A percentile compares a stretch with the other conserved stretches of the same genome.
Evolutionary conservation across 768 basidiomycete genomes (phyloP).

Genomic region (Kwoniella sp.): DNA sequence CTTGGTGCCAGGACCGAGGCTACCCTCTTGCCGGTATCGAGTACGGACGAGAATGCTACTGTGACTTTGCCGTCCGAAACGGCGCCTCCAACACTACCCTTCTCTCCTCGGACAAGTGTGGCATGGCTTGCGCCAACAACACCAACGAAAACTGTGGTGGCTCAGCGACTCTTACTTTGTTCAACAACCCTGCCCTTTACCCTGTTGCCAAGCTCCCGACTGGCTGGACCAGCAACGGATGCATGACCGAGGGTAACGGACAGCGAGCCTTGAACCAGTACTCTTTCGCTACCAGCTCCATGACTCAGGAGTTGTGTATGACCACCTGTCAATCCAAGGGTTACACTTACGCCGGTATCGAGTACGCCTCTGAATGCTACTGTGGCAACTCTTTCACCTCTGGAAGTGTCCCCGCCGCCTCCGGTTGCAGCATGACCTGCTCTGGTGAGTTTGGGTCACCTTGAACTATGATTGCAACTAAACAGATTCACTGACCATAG

Average conservation of each 20-base stretch:
- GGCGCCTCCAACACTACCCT: conserved; percentile 52
- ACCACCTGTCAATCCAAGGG: conserved; percentile 62
- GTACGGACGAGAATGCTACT: conserved; percentile 53
- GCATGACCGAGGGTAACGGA: conserved; percentile 37
- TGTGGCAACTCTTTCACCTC: conserved; percentile 72
- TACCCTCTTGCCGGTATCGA: conserved; percentile 52
- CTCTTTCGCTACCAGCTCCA: conserved; percentile 55
- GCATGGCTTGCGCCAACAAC: conserved; percentile 43
- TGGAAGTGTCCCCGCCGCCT: conserved; percentile 60
- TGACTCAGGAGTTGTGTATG: conserved; percentile 70
- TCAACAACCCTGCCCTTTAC: conserved; percentile 46
- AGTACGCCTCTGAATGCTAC: conserved; percentile 60
- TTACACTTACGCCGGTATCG: conserved; percentile 70
- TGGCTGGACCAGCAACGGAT: conserved; percentile 47
- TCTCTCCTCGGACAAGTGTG: conserved; percentile 41
- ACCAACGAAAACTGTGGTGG: conserved; percentile 55
- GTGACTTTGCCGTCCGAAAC: conserved; percentile 49
- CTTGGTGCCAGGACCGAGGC: conserved; percentile 35
- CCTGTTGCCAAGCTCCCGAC: conserved; percentile 31
- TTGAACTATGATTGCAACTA: background rate
- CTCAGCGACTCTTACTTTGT: conserved; percentile 38
- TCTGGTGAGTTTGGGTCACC: conserved; percentile 62
- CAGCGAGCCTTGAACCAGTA: conserved; percentile 43
- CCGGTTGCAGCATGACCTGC: conserved; percentile 73
- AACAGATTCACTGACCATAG: background rate